phyloP scores from a whole-genome alignment of 179 eudicot genomes.

The Amaranthus tricolor region DNA sequence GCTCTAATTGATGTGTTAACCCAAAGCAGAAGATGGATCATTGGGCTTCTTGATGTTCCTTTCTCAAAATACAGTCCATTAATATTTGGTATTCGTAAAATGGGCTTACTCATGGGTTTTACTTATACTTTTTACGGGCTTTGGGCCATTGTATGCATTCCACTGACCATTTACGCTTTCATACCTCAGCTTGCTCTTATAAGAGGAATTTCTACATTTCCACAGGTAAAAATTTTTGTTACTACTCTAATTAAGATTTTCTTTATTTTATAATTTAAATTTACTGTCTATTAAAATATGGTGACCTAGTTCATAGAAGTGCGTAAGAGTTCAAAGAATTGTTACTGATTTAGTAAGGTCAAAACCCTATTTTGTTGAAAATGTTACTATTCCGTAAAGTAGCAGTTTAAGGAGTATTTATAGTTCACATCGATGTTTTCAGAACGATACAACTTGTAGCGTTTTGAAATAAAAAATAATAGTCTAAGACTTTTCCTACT shows the following conservation, averaged over 20 bases:
- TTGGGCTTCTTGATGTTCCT: conserved; percentile 59
- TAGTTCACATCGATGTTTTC: no score
- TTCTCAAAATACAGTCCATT: conserved; percentile 28
- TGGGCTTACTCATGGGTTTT: conserved; percentile 49
- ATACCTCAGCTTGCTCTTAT: conserved; percentile 64
- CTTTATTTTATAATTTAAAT: no score
- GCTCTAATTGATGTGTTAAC: conserved; percentile 43
- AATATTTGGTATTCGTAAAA: conserved; percentile 19
- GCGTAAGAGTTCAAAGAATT: no score
- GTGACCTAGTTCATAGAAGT: no score
- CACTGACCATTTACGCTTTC: conserved; percentile 55
- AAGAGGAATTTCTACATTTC: conserved; percentile 49
- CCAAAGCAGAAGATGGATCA: conserved; percentile 56
- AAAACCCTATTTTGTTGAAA: no score
- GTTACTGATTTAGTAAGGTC: no score
- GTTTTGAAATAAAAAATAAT: no score
- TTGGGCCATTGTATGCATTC: conserved; percentile 49
- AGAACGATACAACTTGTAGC: no score
- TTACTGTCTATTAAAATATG: no score
- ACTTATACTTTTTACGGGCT: conserved; percentile 37
- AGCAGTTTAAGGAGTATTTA: no score
- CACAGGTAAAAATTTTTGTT: conserved; percentile 37
- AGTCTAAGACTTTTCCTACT: no score
- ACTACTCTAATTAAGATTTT: background rate
- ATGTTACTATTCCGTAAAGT: no score